Percentiles rank a stretch among this genome's conserved stretches.
These are phyloP conservation scores for Kickxella alabastrina DNA, from an alignment of 192 early-diverging fungal genomes.

Conservation along the genomic window DNA sequence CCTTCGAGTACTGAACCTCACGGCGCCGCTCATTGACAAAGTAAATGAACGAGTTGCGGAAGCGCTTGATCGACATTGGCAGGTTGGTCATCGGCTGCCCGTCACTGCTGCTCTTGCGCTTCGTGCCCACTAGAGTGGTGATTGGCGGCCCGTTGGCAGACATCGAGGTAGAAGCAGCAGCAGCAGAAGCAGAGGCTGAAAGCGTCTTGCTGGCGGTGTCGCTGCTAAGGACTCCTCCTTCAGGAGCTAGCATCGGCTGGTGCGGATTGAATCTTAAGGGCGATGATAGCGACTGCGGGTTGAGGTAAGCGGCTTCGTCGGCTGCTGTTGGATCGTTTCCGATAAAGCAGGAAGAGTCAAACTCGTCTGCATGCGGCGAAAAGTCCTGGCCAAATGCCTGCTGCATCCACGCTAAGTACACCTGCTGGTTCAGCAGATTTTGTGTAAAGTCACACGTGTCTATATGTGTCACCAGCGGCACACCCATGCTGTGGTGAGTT, in stretches of 20 bases:
- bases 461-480: constrained; percentile 1
- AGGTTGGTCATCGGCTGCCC: constrained; percentile 40
- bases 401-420: constrained; percentile 18
- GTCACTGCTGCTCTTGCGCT: constrained; percentile 45
- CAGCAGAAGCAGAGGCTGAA: constrained; percentile 2
- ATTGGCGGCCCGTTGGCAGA: constrained; percentile 24
- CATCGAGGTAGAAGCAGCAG: no score
- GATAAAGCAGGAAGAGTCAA: constrained; percentile 37
- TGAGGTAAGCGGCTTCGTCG: constrained; percentile 10
- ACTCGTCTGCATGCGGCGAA: constrained; percentile 30
- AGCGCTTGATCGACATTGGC: constrained; percentile 42
- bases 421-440: constrained; percentile 1
- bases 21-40: constrained; percentile 40
- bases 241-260: background rate
- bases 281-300: constrained; percentile 10
- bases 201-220: background rate
- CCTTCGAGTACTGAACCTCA: constrained; percentile 11
- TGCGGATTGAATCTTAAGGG: background rate
- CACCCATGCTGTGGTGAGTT: background rate
- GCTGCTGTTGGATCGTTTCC: constrained; percentile 9
- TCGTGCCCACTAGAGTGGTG: constrained; percentile 34
- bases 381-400: constrained; percentile 25
- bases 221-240: background rate
- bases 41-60: constrained; percentile 53
- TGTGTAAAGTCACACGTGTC: background rate